Percentiles rank a stretch among this genome's conserved stretches.
Conservation (phyloP, 164 flowering plant species). For the Liquidambar formosana region DNA sequence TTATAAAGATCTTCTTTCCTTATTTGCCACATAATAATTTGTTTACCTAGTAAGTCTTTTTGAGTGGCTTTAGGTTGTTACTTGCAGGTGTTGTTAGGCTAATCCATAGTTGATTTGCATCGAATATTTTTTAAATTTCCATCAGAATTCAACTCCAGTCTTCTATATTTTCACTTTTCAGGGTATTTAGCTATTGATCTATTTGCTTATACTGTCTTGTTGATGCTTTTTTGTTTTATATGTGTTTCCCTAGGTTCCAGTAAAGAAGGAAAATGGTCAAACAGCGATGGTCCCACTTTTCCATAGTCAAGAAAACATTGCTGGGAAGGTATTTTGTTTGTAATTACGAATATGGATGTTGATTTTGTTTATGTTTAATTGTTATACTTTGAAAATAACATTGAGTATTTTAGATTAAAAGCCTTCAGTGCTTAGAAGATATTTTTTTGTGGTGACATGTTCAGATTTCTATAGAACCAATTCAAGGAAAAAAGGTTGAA, state of each 20-base stretch:
- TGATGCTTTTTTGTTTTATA: background rate
- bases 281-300: constrained; percentile 69
- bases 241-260: constrained; percentile 46
- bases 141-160: background rate
- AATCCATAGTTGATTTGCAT: background rate
- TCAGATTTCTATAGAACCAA: constrained; percentile 82
- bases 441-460: constrained; percentile 11
- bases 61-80: background rate
- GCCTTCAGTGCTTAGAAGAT: background rate
- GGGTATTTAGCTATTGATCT: background rate
- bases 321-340: constrained; percentile 69
- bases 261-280: constrained; percentile 92
- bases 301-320: constrained; percentile 87
- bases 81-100: background rate
- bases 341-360: background rate
- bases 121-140: background rate
- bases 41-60: too few species aligned
- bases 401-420: background rate
- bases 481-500: constrained; percentile 94
- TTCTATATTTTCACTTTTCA: background rate
- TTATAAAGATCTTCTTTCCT: too few species aligned
- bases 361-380: background rate
- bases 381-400: background rate
- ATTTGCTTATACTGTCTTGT: background rate
- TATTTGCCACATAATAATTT: too few species aligned